These are phyloP conservation scores for Tetrapisispora phaffii DNA, from an alignment of 805 yeast species.

Conservation along the genomic window DNA sequence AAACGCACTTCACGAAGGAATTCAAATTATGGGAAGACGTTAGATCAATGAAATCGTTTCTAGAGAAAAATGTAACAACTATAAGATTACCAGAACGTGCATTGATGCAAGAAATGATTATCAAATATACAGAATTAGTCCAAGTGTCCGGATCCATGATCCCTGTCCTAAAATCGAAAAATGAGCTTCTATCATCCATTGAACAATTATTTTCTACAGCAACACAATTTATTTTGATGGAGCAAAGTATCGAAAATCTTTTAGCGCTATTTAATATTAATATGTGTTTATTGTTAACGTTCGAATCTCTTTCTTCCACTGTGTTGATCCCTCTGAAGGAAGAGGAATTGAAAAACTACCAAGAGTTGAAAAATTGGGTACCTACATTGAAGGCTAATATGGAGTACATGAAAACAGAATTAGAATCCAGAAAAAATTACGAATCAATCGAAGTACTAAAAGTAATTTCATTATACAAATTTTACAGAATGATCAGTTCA, in stretches of 20 bases:
- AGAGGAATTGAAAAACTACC: slow-evolving; percentile 14
- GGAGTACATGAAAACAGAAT: slow-evolving; percentile 14
- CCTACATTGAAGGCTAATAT: slow-evolving; percentile 14
- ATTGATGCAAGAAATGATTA: slow-evolving; percentile 13
- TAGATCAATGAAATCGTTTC: slow-evolving; percentile 5
- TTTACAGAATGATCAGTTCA: slow-evolving; percentile 10
- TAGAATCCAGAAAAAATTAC: slow-evolving; percentile 14
- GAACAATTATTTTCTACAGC: slow-evolving; percentile 17
- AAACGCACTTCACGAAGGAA: slow-evolving; percentile 9
- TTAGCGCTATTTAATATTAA: slow-evolving; percentile 15
- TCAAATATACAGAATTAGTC: slow-evolving; percentile 13
- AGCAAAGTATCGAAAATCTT: slow-evolving; percentile 14
- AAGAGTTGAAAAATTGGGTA: slow-evolving; percentile 12
- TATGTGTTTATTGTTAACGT: slow-evolving; percentile 17
- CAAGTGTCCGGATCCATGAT: slow-evolving; percentile 16
- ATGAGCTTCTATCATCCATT: slow-evolving; percentile 12
- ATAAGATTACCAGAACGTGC: slow-evolving; percentile 16
- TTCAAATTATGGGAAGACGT: slow-evolving; percentile 9
- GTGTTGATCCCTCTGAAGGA: slow-evolving; percentile 24
- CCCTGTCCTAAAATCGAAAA: slow-evolving; percentile 19
- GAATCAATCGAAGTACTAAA: slow-evolving; percentile 14
- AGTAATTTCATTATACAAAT: slow-evolving; percentile 20
- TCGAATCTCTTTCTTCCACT: slow-evolving; percentile 21
- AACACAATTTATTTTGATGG: slow-evolving; percentile 12
- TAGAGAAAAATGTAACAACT: slow-evolving; percentile 6